Evolutionary conservation across 306 rosid species (phyloP), one percentile per base, ranked within the genome.

Genomic region (Dryas drummondii): DNA sequence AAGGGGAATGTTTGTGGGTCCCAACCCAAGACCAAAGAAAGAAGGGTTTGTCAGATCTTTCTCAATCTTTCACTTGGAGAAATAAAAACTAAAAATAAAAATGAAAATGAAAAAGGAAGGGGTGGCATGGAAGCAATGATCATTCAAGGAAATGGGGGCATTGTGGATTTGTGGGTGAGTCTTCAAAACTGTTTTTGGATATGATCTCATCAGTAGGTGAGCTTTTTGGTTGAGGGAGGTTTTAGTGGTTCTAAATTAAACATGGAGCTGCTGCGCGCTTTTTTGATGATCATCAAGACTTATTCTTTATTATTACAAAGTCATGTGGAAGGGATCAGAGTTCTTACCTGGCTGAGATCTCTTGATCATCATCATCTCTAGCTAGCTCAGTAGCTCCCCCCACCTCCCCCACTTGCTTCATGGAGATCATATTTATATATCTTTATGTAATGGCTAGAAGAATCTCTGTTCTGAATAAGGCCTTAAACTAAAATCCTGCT

Each of bases 1-100:
- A 6, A 88, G 86, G 82, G 78, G 93, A 88, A 88, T 88, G 93
- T 88, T 82, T 69, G 81, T 55, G 84, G 87, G 84, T 12, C 82
- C 89, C 79, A 59, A 40, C 27, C 4, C 4, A 77, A 63, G 60
- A 82, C 76, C 78, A 61, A 51, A 11, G 66, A 49, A 75, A 62
- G 66, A 72, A 53, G 70, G 78, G 63, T 73, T 77, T 87, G 89
- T 84, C 85, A 84, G 85, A 81, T 73, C 74, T 69, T 66, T 80
- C 75, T 77, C 82, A 22, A 71, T 74, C 58, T 76, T 53, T 78
- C 81, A 41, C 75, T 80, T 61, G 13, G 53, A 67, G 63, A 80
- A 78, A 63, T 22, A 12, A 50, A 51, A 42, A 66, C 72, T 60
- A 4, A 16, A 37, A 4, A 2, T 1, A 27, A 55, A 16, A 65